Evolutionary conservation across 345 rosid species (phyloP).

Genomic region (Durio zibethinus): DNA sequence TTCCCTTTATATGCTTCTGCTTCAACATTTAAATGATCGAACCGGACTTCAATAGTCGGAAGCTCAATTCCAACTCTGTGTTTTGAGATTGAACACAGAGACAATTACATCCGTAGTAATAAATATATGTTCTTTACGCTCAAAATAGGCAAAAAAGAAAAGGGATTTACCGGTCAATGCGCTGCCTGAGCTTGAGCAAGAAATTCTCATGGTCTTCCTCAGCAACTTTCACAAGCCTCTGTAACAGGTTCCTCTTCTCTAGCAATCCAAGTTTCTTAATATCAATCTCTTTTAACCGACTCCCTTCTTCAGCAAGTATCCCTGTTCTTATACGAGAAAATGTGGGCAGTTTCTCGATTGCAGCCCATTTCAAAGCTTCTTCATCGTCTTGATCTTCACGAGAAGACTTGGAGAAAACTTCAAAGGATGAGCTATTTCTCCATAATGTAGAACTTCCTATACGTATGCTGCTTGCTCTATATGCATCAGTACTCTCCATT

Average conservation of each 20-base stretch:
- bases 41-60: neutral
- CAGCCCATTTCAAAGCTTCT: neutral
- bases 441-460: neutral
- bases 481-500: neutral
- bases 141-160: too few species aligned
- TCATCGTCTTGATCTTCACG: neutral
- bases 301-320: neutral
- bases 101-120: neutral
- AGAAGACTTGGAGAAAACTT: neutral
- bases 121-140: too few species aligned
- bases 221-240: neutral
- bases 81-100: neutral
- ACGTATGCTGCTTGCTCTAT: neutral
- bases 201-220: neutral
- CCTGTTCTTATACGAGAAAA: neutral
- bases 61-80: neutral
- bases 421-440: neutral
- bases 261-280: neutral
- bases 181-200: neutral
- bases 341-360: neutral
- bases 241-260: neutral
- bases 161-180: neutral
- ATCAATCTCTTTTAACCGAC: neutral
- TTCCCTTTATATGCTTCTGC: neutral
- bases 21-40: neutral